A percentile compares a stretch with the other conserved stretches of the same genome.
Evolutionary conservation across 2,329 filamentous ascomycete genomes (phyloP).

Genomic region (Cladosporium sp.): DNA sequence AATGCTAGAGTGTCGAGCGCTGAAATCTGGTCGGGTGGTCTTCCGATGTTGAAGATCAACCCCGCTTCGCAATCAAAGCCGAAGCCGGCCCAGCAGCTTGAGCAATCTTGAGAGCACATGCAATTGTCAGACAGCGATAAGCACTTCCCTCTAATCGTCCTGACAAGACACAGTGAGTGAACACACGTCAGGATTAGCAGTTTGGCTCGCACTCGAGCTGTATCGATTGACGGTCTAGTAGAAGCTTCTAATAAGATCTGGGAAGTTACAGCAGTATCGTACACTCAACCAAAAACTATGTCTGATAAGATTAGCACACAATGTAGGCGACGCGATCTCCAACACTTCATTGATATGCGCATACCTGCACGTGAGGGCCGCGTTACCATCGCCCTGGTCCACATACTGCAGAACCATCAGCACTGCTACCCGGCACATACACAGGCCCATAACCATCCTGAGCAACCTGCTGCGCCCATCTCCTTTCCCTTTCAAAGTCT

Average conservation of each 20-base stretch:
- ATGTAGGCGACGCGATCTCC: neutral
- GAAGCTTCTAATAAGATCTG: neutral
- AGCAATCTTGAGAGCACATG: neutral
- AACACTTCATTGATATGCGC: neutral
- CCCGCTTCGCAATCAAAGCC: neutral
- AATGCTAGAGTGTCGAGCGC: neutral
- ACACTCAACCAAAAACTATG: too few species aligned
- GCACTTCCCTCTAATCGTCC: neutral
- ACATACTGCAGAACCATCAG: neutral
- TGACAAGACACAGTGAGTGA: neutral
- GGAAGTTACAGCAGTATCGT: neutral
- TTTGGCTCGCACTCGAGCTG: neutral
- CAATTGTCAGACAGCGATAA: neutral
- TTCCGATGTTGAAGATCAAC: constrained; percentile 3
- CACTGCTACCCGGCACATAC: constrained; percentile 2
- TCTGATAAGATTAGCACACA: neutral
- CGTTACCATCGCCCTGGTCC: neutral
- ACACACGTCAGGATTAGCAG: neutral
- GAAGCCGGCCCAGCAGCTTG: neutral
- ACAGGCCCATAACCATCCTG: constrained; percentile 16
- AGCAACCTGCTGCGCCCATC: constrained; percentile 16
- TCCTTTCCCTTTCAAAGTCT: constrained; percentile 10
- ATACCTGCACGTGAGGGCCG: neutral
- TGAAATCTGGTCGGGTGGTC: constrained; percentile 4
- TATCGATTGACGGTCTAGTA: neutral